Percentiles rank a stretch among this genome's conserved stretches.
phyloP scores from a whole-genome alignment of 768 basidiomycete species.

The Hygrocybe punicea region DNA sequence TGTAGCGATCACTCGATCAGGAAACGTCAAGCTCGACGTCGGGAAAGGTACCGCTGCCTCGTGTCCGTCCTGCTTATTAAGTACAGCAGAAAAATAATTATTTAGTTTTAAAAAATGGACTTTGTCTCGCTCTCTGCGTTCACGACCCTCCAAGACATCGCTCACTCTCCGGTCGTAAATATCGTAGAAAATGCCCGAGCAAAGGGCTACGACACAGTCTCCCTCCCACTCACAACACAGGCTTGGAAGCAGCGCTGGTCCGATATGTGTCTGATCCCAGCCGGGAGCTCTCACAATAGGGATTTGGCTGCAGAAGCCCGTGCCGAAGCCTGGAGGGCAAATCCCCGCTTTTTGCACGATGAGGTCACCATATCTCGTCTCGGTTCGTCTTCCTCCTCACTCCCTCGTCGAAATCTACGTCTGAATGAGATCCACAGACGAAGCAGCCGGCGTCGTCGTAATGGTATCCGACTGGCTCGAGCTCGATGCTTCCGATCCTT shows the following conservation, averaged over 20 bases:
- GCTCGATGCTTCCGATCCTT: constrained; percentile 87
- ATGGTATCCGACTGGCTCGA: constrained; percentile 94
- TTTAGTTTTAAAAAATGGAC: not conserved
- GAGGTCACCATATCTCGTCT: constrained; percentile 88
- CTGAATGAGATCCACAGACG: constrained; percentile 45
- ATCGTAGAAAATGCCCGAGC: constrained; percentile 49
- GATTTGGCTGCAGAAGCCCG: constrained; percentile 44
- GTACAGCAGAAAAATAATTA: not conserved
- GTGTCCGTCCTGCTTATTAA: not conserved
- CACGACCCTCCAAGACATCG: constrained; percentile 41
- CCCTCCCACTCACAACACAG: constrained; percentile 83
- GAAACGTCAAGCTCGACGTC: not conserved
- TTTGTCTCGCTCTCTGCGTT: constrained; percentile 37
- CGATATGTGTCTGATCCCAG: constrained; percentile 75
- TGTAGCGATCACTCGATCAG: not conserved
- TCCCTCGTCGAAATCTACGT: not conserved
- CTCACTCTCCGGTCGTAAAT: constrained; percentile 46
- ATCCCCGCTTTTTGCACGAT: constrained; percentile 71
- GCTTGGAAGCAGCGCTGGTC: constrained; percentile 88
- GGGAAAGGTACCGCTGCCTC: not conserved
- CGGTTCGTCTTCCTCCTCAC: constrained; percentile 47
- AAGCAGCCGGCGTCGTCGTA: constrained; percentile 66
- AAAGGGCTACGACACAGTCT: constrained; percentile 73
- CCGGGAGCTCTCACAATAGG: constrained; percentile 30
- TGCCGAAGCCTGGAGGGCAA: constrained; percentile 85